Evolutionary conservation across 306 rosid genomes (phyloP), one percentile per base, ranked within the genome.

Genomic region (Medicago ruthenica): DNA sequence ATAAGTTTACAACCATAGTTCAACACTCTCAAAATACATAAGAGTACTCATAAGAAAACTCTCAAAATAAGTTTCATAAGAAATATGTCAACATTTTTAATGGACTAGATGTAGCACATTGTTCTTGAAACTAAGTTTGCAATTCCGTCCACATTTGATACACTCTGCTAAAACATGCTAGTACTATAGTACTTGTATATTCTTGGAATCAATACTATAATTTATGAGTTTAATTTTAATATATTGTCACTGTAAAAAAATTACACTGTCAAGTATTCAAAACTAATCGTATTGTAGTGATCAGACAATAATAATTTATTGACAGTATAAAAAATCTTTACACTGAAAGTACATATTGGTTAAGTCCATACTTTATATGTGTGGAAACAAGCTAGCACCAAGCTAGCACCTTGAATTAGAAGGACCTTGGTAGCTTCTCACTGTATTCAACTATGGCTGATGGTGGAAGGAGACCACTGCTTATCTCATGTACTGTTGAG

Each of bases 401-500:
- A 61, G 67, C 34, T 18, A 55, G 15, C 20, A 27, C 40, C 74
- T 20, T 82, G 77, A 3, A 80, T 69, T 51, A 85, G 75, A 83
- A 67, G 58, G 80, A 74, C 87, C n/a, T 87, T 13, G 85, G 86
- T 75, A 76, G 83, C 84, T 88, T 89, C 88, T 88, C 93, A 75
- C 86, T 81, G 82, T 92, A 88, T 75, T 89, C 88, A 63, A 96
- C 99, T 71, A 92, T 89, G 78, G 99, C 93, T 67, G 99, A 85
- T 8, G 99, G 99, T 48, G 97, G 97, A 71, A 96, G 96, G 21
- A 70, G 87, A 21, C 99, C 96, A 10, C 70, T 77, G 88, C 92
- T 83, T 80, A 96, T 96, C 86, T 96, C 90, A 40, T 96, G 99
- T 65, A 92, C 98, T 18, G 90, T 83, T 81, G 97, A 86, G 72